A percentile compares a stretch with the other conserved stretches of the same genome.
phyloP scores from a whole-genome alignment of 371 early-diverging fungal genomes.

The Actinomortierella ambigua region DNA sequence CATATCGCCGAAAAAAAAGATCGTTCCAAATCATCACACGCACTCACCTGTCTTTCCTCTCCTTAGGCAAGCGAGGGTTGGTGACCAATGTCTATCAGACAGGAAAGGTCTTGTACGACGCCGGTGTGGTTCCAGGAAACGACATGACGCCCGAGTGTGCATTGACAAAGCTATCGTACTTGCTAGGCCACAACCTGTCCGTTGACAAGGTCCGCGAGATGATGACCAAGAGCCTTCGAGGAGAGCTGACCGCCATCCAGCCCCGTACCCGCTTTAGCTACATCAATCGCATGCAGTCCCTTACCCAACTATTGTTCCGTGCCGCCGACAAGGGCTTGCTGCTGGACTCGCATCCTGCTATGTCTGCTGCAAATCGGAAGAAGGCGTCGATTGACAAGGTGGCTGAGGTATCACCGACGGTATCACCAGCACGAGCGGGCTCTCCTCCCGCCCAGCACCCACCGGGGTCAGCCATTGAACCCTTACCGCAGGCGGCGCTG shows the following conservation, averaged over 20 bases:
- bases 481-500: no score
- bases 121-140: constrained; percentile 93
- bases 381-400: no score
- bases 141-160: constrained; percentile 99
- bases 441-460: no score
- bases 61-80: constrained; percentile 73
- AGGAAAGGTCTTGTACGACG: constrained; percentile 79
- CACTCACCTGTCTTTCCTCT: background rate
- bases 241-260: constrained; percentile 84
- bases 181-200: constrained; percentile 73
- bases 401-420: no score
- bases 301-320: constrained; percentile 58
- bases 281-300: constrained; percentile 53
- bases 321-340: constrained; percentile 29
- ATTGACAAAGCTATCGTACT: constrained; percentile 91
- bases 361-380: constrained; percentile 13
- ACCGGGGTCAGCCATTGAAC: constrained; percentile 33
- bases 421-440: no score
- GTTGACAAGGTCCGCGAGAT: constrained; percentile 76
- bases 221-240: constrained; percentile 87
- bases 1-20: no score
- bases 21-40: background rate
- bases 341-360: background rate
- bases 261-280: constrained; percentile 64
- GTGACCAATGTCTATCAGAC: constrained; percentile 94